Conservation (phyloP, 2,329 filamentous ascomycete genomes). For the Cordyceps farinosa region DNA sequence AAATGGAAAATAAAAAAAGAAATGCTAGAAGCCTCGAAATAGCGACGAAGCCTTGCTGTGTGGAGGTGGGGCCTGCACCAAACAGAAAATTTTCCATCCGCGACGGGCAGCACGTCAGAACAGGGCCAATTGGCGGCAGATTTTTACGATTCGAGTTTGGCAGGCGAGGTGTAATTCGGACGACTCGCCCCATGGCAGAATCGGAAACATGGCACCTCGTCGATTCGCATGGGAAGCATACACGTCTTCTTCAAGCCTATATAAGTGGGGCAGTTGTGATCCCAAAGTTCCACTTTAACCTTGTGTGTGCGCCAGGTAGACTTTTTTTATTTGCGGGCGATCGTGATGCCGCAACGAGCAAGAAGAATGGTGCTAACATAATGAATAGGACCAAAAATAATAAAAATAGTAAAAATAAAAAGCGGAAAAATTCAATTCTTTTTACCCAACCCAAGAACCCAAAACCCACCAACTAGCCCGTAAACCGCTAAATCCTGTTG, state of each 20-base stretch:
- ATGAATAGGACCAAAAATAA: background rate
- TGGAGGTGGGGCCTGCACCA: slow-evolving; percentile 3
- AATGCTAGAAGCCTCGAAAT: background rate
- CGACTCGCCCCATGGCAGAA: background rate
- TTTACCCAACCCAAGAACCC: slow-evolving; percentile 13
- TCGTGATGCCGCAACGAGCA: slow-evolving; percentile 4
- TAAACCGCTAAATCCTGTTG: slow-evolving; percentile 1
- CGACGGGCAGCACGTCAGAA: background rate
- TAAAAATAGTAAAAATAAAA: background rate
- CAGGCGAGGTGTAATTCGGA: background rate
- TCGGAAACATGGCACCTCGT: background rate
- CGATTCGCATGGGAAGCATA: background rate
- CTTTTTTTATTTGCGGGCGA: background rate
- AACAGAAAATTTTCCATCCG: background rate
- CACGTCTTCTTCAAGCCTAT: background rate
- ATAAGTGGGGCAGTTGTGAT: background rate
- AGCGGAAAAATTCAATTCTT: background rate
- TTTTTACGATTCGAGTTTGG: slow-evolving; percentile 4
- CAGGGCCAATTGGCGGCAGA: background rate
- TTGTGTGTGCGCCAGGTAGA: background rate
- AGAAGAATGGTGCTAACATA: background rate
- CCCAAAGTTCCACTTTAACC: background rate
- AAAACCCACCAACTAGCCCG: background rate
- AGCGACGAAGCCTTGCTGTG: background rate
- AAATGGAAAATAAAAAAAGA: background rate